Percentiles rank a stretch among this genome's conserved stretches.
These are phyloP conservation scores for Hygrocybe coccinea DNA, from an alignment of 768 basidiomycete species.

Conservation along the genomic window DNA sequence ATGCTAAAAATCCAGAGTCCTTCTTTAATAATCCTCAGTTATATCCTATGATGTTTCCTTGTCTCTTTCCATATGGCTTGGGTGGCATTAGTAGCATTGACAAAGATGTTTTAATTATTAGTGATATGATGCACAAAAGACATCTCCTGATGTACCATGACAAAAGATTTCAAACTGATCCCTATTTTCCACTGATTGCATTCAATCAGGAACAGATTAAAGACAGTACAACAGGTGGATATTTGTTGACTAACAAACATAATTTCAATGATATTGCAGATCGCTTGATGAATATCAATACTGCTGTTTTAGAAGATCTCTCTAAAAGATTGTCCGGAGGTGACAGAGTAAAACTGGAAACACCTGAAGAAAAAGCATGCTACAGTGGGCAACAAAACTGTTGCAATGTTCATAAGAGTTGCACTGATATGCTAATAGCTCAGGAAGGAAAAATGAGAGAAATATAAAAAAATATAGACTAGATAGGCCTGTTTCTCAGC, in stretches of 20 bases:
- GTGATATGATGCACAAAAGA: slow-evolving; percentile 19
- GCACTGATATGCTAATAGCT: too few relatives aligned
- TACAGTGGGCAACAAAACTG: too few relatives aligned
- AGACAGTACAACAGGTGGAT: slow-evolving; percentile 23
- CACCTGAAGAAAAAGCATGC: slow-evolving; percentile 31
- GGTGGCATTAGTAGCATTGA: slow-evolving; percentile 15
- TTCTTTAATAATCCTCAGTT: slow-evolving; percentile 23
- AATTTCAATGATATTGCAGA: slow-evolving; percentile 25
- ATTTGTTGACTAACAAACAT: slow-evolving; percentile 21
- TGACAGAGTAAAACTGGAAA: slow-evolving; percentile 22
- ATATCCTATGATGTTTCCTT: slow-evolving; percentile 32
- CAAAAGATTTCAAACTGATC: slow-evolving; percentile 35
- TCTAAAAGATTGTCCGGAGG: slow-evolving; percentile 19
- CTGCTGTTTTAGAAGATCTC: slow-evolving; percentile 16
- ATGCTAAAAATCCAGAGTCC: slow-evolving; percentile 14
- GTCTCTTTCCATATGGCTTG: slow-evolving; percentile 32
- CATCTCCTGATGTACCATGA: slow-evolving; percentile 35
- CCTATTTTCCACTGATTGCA: slow-evolving; percentile 32
- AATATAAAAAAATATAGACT: too few relatives aligned
- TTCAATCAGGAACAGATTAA: slow-evolving; percentile 41
- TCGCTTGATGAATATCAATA: slow-evolving; percentile 21
- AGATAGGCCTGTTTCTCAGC: too few relatives aligned
- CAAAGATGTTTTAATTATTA: neutral
- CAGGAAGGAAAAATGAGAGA: too few relatives aligned
- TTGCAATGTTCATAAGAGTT: too few relatives aligned